These are phyloP conservation scores for Candida maesae DNA, from an alignment of 805 yeast genomes.

Conservation along the genomic window DNA sequence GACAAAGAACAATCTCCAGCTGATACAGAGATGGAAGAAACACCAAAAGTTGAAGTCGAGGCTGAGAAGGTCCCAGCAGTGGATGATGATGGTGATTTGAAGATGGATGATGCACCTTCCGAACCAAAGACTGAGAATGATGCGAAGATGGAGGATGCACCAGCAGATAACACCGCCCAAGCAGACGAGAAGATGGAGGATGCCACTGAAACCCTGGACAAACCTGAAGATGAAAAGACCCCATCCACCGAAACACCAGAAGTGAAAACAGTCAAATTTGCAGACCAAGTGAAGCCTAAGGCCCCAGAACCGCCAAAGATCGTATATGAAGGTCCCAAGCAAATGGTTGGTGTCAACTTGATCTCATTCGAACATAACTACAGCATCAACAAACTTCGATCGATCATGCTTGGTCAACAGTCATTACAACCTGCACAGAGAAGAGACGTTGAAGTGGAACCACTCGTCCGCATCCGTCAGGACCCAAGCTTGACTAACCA, in stretches of 20 bases:
- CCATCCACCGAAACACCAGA: background rate
- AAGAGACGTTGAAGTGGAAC: slow-evolving; percentile 52
- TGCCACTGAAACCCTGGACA: background rate
- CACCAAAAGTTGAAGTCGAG: background rate
- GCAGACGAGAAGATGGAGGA: slow-evolving; percentile 5
- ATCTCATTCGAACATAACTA: slow-evolving; percentile 43
- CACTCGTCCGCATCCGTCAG: slow-evolving; percentile 40
- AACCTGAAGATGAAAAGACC: background rate
- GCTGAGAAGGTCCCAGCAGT: background rate
- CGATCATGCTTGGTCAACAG: slow-evolving; percentile 55
- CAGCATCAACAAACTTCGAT: slow-evolving; percentile 2
- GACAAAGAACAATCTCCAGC: background rate
- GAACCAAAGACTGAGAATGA: no score
- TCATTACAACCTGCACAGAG: slow-evolving; percentile 48
- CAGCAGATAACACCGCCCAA: no score
- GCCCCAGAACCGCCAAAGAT: slow-evolving; percentile 20
- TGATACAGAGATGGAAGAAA: background rate
- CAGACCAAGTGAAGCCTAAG: slow-evolving; percentile 13
- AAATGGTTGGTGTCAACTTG: slow-evolving; percentile 51
- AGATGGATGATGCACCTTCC: slow-evolving; percentile 5
- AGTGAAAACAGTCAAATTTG: slow-evolving; percentile 20
- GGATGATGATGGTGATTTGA: background rate
- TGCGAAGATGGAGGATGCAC: slow-evolving; percentile 4
- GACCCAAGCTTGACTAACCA: slow-evolving; percentile 5
- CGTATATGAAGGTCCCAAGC: slow-evolving; percentile 65